Evolutionary conservation across 1,284 basidiomycete genomes (phyloP), one percentile per base, ranked within the genome.

Genomic region (Marasmius tenuissimus): DNA sequence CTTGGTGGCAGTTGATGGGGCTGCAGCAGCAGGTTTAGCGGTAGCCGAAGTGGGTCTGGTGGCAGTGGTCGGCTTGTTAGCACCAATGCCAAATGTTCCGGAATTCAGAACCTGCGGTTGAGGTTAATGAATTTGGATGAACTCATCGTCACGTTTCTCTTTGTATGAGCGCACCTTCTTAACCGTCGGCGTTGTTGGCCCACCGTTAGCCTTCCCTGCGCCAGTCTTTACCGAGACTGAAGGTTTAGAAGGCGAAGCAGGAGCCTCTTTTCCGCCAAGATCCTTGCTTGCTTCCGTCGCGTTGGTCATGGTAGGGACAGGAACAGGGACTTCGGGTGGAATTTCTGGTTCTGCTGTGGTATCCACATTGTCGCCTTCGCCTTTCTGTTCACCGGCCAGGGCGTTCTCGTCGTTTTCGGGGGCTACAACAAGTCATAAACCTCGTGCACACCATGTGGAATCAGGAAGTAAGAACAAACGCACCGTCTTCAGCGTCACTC

Each of bases 21-120:
- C 63, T 14, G 72, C 67, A 49, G 72, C 67, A 49, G 77, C 63
- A 51, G 80, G 76, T 68, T 84, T 79, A 61, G 82, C 67, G 62
- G 79, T 72, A 57, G 50, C 34, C 16, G 34, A 54, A 37, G 52
- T 10, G 16, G 52, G 34, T 54, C 38, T 54, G 34, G 52, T 37
- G 10, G 34, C 38, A 9, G 52, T 37, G 12, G 79, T 71, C 65
- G 82, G 67, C 73, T 86, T 91, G 59, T 81, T 76, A 62, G 79
- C 68, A 63, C 86, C 85, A 69, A 82, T 70, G 65, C 86, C 85
- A 78, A 88, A 87, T 65, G 87, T 89, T 67, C 87, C 85, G 63
- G 87, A 85, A 73, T 77, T 86, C 67, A 88, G 77, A 63, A 89
- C 81, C 89, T 92, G 71, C 58, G 63, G 61, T 55, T 60, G 56